Evolutionary conservation across 208 protist species (phyloP), one percentile per base, ranked within the genome.

Genomic region (Leishmania gerbilli): DNA sequence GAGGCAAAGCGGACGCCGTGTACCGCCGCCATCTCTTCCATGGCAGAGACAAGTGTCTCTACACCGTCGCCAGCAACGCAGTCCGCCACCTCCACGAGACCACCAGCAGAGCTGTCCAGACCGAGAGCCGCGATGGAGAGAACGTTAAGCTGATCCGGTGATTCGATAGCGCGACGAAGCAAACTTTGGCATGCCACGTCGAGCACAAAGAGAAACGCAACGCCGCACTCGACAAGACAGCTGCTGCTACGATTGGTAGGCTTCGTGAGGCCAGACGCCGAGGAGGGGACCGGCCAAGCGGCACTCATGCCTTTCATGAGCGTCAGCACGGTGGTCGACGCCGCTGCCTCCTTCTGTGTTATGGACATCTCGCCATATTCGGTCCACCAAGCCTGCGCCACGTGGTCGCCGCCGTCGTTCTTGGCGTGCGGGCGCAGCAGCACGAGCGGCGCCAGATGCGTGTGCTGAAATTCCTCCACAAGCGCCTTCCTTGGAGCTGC

Each of bases 1-100:
- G 85, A 89, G 2, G 58, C 71, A 80, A 86, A 91, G 31, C 19
- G 27, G 19, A 81, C 2, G 11, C 42, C 68, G 6, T 78, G 56
- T 42, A 31, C 13, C 37, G 27, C 49, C 0, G 65, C 68, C 31
- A 40, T 34, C 1, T 77, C 55, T 53, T 86, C 76, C 84, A 88
- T 88, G 11, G 56, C 76, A 68, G 49, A 34, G 19, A 80, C 49
- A 56, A 88, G 11, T 4, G 19, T 8, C 31, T 79, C 77, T 17
- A 87, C 68, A 60, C 40, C 56, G 31, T 51, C 71, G 55, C 72
- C 72, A 13, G 87, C 84, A 27, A 79, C 69, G 37, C 75, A 75
- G 58, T 97, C 87, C n/a, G 90, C 86, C 19, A 87, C 76, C 24
- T 83, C 77, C 6, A 97, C 74, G 24, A 96, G 58, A 47, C 94